Evolutionary conservation across 192 early-diverging fungal genomes (phyloP).

Genomic region (Pilaira anomala): DNA sequence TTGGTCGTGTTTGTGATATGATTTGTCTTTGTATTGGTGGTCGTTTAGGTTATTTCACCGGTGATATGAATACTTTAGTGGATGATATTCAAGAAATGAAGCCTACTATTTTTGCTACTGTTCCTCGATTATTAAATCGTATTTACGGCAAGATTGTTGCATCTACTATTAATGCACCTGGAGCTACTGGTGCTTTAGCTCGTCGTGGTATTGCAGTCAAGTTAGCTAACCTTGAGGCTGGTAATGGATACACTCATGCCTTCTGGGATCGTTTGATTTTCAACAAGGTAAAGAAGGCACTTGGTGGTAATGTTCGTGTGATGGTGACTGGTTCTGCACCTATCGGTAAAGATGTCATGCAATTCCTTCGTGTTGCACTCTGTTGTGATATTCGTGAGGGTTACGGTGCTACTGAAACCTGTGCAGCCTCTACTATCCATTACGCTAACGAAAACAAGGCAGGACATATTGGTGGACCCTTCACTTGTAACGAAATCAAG

Average conservation of each 20-base stretch:
- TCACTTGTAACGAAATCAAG: slow-evolving; percentile 76
- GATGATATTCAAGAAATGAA: slow-evolving; percentile 79
- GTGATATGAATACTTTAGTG: slow-evolving; percentile 66
- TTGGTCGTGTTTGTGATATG: slow-evolving; percentile 67
- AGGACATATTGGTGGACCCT: slow-evolving; percentile 76
- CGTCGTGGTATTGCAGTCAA: slow-evolving; percentile 57
- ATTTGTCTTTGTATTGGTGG: slow-evolving; percentile 53
- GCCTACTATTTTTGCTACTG: slow-evolving; percentile 80
- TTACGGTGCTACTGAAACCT: slow-evolving; percentile 85
- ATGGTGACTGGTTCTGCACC: slow-evolving; percentile 88
- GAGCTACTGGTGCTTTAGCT: slow-evolving; percentile 57
- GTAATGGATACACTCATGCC: slow-evolving; percentile 66
- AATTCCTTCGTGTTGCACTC: slow-evolving; percentile 82
- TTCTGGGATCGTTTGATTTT: slow-evolving; percentile 92
- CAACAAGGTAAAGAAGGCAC: slow-evolving; percentile 61
- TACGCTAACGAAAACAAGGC: slow-evolving; percentile 57
- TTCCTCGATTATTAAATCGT: slow-evolving; percentile 86
- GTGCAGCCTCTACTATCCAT: slow-evolving; percentile 55
- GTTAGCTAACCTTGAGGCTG: slow-evolving; percentile 56
- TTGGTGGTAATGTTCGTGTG: slow-evolving; percentile 81
- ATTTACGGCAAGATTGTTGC: slow-evolving; percentile 78
- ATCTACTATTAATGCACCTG: slow-evolving; percentile 56
- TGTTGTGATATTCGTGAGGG: slow-evolving; percentile 76
- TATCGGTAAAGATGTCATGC: slow-evolving; percentile 72
- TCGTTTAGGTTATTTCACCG: slow-evolving; percentile 75